A percentile compares a stretch with the other conserved stretches of the same genome.
Conservation (phyloP, 371 early-diverging fungal species). For the Mucor plumbeus region DNA sequence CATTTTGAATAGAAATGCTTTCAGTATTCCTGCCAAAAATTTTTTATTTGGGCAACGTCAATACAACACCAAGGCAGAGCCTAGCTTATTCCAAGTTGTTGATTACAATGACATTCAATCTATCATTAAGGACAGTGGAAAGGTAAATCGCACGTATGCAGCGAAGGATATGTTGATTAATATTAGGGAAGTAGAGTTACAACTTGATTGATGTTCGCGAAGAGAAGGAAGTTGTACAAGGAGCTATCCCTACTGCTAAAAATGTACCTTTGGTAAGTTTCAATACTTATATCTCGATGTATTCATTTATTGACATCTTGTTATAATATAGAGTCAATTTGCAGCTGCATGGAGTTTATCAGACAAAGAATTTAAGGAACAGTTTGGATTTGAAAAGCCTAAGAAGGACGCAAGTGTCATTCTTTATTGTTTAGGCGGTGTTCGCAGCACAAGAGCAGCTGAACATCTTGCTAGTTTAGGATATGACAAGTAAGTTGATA, state of each 20-base stretch:
- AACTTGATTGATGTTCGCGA: conserved; percentile 69
- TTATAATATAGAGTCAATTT: conserved; percentile 50
- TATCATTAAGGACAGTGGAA: conserved; percentile 25
- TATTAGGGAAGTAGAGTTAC: conserved; percentile 17
- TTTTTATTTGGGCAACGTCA: not conserved
- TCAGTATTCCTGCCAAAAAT: not conserved
- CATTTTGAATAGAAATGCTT: not conserved
- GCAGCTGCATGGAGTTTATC: conserved; percentile 53
- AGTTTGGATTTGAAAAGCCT: conserved; percentile 62
- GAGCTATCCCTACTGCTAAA: conserved; percentile 61
- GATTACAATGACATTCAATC: conserved; percentile 34
- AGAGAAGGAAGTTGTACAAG: conserved; percentile 55
- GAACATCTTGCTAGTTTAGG: conserved; percentile 55
- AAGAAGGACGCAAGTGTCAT: conserved; percentile 44
- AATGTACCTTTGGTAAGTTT: conserved; percentile 63
- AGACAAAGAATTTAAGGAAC: conserved; percentile 50
- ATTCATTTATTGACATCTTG: not conserved
- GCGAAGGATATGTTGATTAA: not conserved
- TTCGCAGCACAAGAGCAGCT: conserved; percentile 61
- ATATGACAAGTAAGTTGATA: conserved; percentile 39
- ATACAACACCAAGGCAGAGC: conserved; percentile 1
- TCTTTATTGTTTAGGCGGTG: conserved; percentile 68
- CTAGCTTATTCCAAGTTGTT: conserved; percentile 21
- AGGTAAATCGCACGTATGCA: conserved; percentile 8
- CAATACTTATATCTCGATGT: not conserved